phyloP scores from a whole-genome alignment of 2,329 filamentous ascomycete species.

The Hypocrella siamensis region DNA sequence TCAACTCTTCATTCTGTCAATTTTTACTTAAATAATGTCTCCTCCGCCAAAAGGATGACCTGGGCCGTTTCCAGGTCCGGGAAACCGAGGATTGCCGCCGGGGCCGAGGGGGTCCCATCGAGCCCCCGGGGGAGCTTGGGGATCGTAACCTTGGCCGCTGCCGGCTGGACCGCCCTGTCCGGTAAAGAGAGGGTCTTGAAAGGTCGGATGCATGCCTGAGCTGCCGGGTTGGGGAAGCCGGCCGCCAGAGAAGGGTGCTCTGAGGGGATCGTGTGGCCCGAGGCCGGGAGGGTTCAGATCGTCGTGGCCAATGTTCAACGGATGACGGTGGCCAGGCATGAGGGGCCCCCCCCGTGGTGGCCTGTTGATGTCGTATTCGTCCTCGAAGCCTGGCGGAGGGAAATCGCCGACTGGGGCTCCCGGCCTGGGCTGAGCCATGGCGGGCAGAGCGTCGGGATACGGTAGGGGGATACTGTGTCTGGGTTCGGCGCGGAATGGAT shows the following conservation, averaged over 20 bases:
- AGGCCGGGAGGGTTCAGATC: constrained; percentile 80
- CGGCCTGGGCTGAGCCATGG: constrained; percentile 40
- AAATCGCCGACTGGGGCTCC: constrained; percentile 58
- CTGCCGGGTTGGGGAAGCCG: constrained; percentile 42
- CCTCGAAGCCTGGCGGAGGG: constrained; percentile 79
- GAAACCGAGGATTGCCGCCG: constrained; percentile 33
- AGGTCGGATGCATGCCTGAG: constrained; percentile 89
- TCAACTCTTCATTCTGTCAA: no score
- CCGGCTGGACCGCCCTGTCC: constrained; percentile 28
- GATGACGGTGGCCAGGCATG: constrained; percentile 33
- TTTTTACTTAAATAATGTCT: no score
- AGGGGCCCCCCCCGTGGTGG: constrained; percentile 21
- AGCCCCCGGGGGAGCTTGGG: constrained; percentile 72
- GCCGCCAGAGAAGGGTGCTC: constrained; percentile 47
- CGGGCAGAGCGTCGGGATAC: constrained; percentile 47
- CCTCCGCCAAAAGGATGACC: constrained; percentile 23
- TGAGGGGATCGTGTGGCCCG: constrained; percentile 69
- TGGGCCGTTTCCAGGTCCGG: constrained; percentile 24
- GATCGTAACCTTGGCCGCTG: constrained; percentile 29
- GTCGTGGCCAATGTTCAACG: constrained; percentile 62
- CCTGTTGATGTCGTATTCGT: constrained; percentile 71
- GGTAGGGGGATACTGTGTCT: constrained; percentile 52
- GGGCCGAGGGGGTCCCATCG: constrained; percentile 80
- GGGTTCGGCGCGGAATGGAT: constrained; percentile 25
- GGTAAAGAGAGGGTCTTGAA: constrained; percentile 76